A percentile compares a stretch with the other conserved stretches of the same genome.
phyloP scores from a whole-genome alignment of 371 early-diverging fungal genomes.

The Batrachochytrium dendrobatidis region DNA sequence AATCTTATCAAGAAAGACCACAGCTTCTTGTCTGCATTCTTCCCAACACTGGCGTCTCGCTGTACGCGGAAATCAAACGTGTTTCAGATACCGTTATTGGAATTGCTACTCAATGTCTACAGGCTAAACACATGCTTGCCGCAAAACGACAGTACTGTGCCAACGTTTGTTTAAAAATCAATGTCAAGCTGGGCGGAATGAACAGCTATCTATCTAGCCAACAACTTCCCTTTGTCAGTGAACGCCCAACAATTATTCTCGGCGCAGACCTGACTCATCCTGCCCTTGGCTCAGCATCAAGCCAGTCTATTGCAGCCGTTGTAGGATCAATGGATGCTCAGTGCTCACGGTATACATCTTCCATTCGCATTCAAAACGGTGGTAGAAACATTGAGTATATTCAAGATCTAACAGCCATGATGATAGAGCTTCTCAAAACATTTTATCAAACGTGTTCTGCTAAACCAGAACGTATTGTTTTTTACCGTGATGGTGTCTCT shows the following conservation, averaged over 20 bases:
- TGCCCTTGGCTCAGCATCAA: constrained; percentile 61
- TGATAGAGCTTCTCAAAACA: constrained; percentile 70
- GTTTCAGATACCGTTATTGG: constrained; percentile 87
- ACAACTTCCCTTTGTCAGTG: constrained; percentile 58
- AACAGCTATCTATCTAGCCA: constrained; percentile 38
- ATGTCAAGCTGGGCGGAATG: constrained; percentile 50
- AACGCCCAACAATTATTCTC: constrained; percentile 80
- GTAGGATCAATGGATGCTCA: constrained; percentile 83
- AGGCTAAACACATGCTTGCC: constrained; percentile 61
- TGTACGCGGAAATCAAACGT: constrained; percentile 94
- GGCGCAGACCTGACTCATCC: constrained; percentile 91
- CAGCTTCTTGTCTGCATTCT: constrained; percentile 77
- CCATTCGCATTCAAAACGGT: constrained; percentile 74
- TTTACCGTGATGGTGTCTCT: constrained; percentile 84
- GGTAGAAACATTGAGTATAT: constrained; percentile 80
- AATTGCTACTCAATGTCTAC: constrained; percentile 87
- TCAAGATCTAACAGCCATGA: constrained; percentile 71
- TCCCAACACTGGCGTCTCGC: constrained; percentile 72
- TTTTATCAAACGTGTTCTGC: constrained; percentile 64
- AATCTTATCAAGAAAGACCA: constrained; percentile 49
- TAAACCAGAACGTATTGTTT: constrained; percentile 82
- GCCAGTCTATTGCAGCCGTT: constrained; percentile 85
- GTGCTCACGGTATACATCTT: constrained; percentile 77
- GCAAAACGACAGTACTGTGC: constrained; percentile 66
- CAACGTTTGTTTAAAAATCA: constrained; percentile 56